Percentiles rank a stretch among this genome's conserved stretches.
Conservation (phyloP, 1,284 basidiomycete genomes). For the Ceratobasidium sp. region DNA sequence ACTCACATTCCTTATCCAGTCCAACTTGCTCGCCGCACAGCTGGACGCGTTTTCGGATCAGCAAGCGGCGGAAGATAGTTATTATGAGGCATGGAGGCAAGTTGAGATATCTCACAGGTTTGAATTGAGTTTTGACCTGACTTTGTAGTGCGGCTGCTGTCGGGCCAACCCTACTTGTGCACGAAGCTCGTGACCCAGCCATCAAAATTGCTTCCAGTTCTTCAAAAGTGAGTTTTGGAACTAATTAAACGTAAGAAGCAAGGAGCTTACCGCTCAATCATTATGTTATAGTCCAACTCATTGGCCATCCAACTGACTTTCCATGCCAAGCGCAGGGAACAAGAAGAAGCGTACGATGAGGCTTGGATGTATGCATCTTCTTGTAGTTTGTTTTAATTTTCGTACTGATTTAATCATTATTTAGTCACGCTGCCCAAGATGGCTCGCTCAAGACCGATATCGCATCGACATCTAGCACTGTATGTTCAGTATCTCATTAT, state of each 20-base stretch:
- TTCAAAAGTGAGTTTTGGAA: neutral
- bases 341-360: constrained; percentile 18
- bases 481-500: neutral
- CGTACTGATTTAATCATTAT: neutral
- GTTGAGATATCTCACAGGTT: neutral
- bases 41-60: neutral
- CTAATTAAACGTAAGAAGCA: neutral
- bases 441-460: neutral
- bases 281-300: neutral
- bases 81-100: constrained; percentile 29
- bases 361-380: constrained; percentile 19
- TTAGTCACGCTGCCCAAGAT: neutral
- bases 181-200: constrained; percentile 7
- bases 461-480: neutral
- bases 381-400: no score
- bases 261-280: neutral
- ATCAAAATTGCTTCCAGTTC: neutral
- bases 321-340: neutral
- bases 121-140: neutral
- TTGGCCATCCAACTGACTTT: neutral
- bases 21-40: constrained; percentile 12
- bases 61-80: neutral
- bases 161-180: neutral
- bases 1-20: neutral
- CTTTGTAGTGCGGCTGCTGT: neutral